Base-by-base conservation (phyloP, 1,284 basidiomycete genomes). In the Apiotrichum sp. region DNA sequence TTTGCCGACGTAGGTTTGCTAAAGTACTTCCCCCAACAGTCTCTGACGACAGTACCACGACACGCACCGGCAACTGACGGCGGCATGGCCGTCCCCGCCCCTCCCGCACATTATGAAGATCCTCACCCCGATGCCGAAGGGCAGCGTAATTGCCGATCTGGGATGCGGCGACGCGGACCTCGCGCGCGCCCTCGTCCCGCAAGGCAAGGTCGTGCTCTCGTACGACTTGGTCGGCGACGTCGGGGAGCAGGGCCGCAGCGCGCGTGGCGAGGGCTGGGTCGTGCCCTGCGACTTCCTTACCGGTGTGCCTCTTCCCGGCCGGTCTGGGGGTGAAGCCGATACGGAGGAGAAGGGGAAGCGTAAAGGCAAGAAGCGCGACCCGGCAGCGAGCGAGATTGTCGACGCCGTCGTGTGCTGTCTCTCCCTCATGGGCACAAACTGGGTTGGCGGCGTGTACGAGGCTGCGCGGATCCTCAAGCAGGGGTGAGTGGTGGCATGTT, bases 401-500 rank as follows among this genome's bases (percentile, higher is more conserved):
- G 95, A 99, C 69, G 86, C 89, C 5, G 92, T 86, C 1, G 86
- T 98, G 33, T 98, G 93, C 72, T 91, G 93, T 43, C 80, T 99
- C 58, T 95, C 91, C 67, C 79, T 99, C 59, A 99, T 99, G 96
- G 89, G 91, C 39, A 90, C 86, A 9, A 97, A 99, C 72, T 99
- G 96, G 96, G 82, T 91, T 13, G 82, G 82, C 31, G 93, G 91
- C 71, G 81, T 98, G 39, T 80, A 87, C 35, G 95, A 99, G 74
- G 88, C 89, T 3, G 88, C 88, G 82, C 80, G 96, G 57, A 83
- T 98, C 35, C 78, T 98, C 42, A 86, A 85, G 69, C 75, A 80
- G 11, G 84, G 83, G 92, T 93, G 67, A 69, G 87, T 80, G 14
- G 41, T 50, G 22, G 22, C n/a, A n/a, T 41, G 40, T 13, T 6